Conservation (phyloP, 23 red algal species). For the Gracilaria domingensis region DNA sequence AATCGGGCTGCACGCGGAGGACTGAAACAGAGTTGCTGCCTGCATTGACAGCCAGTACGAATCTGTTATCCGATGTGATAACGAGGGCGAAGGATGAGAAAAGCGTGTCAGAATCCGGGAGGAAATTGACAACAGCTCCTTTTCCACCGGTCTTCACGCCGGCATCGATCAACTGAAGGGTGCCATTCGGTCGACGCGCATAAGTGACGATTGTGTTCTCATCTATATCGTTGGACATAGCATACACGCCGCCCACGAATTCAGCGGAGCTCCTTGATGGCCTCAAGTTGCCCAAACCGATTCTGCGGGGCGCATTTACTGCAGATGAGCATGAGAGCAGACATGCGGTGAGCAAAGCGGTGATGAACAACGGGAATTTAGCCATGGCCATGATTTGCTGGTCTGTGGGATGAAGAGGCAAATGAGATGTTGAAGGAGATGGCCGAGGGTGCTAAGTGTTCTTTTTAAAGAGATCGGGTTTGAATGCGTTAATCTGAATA, state of each 20-base stretch:
- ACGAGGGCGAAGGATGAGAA: slow-evolving; percentile 42
- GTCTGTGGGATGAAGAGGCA: not conserved
- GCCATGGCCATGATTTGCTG: slow-evolving; percentile 1
- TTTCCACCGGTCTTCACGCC: slow-evolving; percentile 34
- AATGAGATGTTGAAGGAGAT: no score
- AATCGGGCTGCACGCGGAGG: slow-evolving; percentile 25
- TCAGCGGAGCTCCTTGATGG: not conserved
- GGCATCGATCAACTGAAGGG: slow-evolving; percentile 28
- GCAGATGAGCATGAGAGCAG: not conserved
- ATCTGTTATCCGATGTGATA: slow-evolving; percentile 17
- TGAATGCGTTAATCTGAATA: no score
- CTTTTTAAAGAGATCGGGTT: no score
- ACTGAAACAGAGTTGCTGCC: slow-evolving; percentile 56
- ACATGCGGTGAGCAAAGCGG: not conserved
- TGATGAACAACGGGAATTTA: not conserved
- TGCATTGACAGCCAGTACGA: slow-evolving; percentile 47
- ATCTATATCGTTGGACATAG: slow-evolving; percentile 8
- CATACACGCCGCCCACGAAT: no score
- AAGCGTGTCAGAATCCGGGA: slow-evolving; percentile 22
- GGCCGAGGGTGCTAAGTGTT: no score
- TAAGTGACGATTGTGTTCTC: slow-evolving; percentile 43
- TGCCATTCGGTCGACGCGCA: slow-evolving; percentile 27
- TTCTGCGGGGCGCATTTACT: no score
- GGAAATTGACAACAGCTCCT: slow-evolving; percentile 14
- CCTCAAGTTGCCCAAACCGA: not conserved